phyloP scores from a whole-genome alignment of 345 rosid species.

The Ceriops decandra region DNA sequence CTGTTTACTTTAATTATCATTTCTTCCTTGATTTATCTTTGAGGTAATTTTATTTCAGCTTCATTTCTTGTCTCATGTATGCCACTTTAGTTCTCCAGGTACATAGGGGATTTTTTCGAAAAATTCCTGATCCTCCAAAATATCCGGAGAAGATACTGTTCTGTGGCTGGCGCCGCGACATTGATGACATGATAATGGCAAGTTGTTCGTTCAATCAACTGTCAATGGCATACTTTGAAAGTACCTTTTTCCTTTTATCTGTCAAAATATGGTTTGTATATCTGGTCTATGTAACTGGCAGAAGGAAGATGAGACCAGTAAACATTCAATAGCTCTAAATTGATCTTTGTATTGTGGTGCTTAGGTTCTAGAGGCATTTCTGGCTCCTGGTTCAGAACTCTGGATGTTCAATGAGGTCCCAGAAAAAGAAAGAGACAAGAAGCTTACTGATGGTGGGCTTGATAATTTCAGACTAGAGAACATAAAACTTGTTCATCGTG shows the following conservation, averaged over 20 bases:
- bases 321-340: background rate
- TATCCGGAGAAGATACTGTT: constrained; percentile 86
- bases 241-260: background rate
- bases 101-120: constrained; percentile 47
- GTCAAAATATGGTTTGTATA: background rate
- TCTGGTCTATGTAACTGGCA: background rate
- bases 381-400: constrained; percentile 86
- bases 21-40: background rate
- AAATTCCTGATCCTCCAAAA: constrained; percentile 68
- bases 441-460: constrained; percentile 74
- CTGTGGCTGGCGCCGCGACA: constrained; percentile 97
- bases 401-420: constrained; percentile 96
- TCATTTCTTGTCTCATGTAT: constrained; percentile 15
- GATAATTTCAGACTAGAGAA: constrained; percentile 50
- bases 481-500: constrained; percentile 73
- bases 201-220: background rate
- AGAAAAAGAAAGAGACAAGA: constrained; percentile 74
- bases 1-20: background rate
- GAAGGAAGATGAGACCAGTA: background rate
- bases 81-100: constrained; percentile 40
- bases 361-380: constrained; percentile 83
- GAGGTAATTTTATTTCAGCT: constrained; percentile 3
- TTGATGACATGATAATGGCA: constrained; percentile 95
- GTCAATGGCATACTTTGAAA: background rate
- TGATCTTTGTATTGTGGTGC: constrained; percentile 11